phyloP scores from a whole-genome alignment of 768 basidiomycete species.

The Mycena galopus region DNA sequence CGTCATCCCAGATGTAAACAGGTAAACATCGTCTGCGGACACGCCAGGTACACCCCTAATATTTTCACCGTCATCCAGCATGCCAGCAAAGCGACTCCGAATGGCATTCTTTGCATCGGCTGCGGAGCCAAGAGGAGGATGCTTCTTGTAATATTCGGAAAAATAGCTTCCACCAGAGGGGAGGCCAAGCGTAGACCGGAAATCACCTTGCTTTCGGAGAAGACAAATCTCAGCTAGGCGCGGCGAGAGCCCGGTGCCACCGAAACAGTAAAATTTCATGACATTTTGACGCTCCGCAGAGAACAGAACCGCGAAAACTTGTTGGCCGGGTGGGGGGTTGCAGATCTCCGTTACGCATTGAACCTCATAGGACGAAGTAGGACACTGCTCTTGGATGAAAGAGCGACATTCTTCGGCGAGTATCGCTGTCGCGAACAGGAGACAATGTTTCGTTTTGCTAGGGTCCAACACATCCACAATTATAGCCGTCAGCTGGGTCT shows the following conservation, averaged over 20 bases:
- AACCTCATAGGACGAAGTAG: conserved; percentile 21
- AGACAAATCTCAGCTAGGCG: conserved; percentile 61
- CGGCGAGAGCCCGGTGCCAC: conserved; percentile 62
- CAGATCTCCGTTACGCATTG: conserved; percentile 17
- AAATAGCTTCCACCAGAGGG: conserved; percentile 52
- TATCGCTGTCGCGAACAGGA: conserved; percentile 24
- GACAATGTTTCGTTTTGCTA: conserved; percentile 3
- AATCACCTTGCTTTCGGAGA: conserved; percentile 52
- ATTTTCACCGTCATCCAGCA: conserved; percentile 26
- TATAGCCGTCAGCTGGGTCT: conserved; percentile 11
- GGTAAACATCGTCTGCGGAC: conserved; percentile 61
- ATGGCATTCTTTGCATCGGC: conserved; percentile 25
- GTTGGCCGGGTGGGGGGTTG: conserved; percentile 15
- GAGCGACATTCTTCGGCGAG: conserved; percentile 28
- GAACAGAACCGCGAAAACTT: conserved; percentile 29
- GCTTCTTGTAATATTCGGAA: conserved; percentile 46
- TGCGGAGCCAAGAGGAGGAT: conserved; percentile 21
- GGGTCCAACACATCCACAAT: conserved; percentile 9
- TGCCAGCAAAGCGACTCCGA: conserved; percentile 24
- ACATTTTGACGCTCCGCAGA: conserved; percentile 1
- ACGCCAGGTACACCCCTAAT: conserved; percentile 49
- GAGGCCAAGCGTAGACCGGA: conserved; percentile 58
- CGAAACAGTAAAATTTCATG: conserved; percentile 62
- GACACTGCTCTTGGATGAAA: conserved; percentile 13
- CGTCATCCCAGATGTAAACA: conserved; percentile 66